These are phyloP conservation scores for Strigomonas culicis DNA, from an alignment of 208 protist genomes.

Conservation along the genomic window DNA sequence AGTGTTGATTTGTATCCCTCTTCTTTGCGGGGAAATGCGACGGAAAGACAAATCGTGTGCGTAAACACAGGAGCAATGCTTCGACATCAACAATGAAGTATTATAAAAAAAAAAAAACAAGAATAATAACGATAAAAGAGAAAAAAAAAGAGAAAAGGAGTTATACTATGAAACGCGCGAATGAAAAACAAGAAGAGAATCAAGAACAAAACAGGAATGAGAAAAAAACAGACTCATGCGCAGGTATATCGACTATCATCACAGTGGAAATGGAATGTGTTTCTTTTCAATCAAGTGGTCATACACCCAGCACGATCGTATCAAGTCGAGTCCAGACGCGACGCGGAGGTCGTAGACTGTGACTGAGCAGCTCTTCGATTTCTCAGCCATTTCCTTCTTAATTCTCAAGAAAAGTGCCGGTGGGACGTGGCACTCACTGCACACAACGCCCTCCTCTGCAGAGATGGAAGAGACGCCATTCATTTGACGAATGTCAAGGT, in stretches of 20 bases:
- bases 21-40: neutral
- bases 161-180: neutral
- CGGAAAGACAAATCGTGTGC: neutral
- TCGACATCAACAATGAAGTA: neutral
- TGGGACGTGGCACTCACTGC: constrained; percentile 84
- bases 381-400: constrained; percentile 80
- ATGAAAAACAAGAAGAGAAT: constrained; percentile 5
- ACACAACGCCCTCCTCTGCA: constrained; percentile 71
- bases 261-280: constrained; percentile 46
- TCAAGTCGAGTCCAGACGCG: constrained; percentile 70
- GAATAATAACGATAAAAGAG: neutral
- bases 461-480: constrained; percentile 71
- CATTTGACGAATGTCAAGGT: constrained; percentile 81
- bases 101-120: constrained; percentile 9
- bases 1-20: neutral
- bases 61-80: neutral
- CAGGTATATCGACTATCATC: neutral
- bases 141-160: neutral
- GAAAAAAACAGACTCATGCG: neutral
- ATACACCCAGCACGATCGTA: constrained; percentile 69
- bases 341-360: constrained; percentile 86
- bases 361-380: constrained; percentile 56
- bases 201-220: neutral
- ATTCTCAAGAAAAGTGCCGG: constrained; percentile 83
- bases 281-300: constrained; percentile 68